Percentiles rank a stretch among this genome's conserved stretches.
These are phyloP conservation scores for Kandelia obovata DNA, from an alignment of 345 rosid genomes.

Conservation along the genomic window DNA sequence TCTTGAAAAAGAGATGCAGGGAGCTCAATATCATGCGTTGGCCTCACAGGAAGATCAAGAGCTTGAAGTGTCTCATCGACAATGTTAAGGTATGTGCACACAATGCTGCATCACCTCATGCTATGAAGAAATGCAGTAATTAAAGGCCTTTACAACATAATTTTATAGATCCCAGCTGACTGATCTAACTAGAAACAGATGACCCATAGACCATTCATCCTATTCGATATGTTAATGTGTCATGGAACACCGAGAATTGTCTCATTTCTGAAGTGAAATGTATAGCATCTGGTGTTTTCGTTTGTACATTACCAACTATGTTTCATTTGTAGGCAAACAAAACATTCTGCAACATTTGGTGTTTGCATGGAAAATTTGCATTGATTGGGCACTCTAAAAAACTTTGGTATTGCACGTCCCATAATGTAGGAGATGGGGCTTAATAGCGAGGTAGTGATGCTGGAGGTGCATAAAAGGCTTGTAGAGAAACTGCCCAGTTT, in stretches of 20 bases:
- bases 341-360: not conserved
- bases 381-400: not conserved
- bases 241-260: too few relatives aligned
- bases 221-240: too few relatives aligned
- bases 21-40: constrained; percentile 68
- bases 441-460: constrained; percentile 33
- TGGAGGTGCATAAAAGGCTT: constrained; percentile 46
- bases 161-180: not conserved
- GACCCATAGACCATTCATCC: too few relatives aligned
- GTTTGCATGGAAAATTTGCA: not conserved
- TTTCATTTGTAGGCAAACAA: not conserved
- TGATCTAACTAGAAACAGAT: too few relatives aligned
- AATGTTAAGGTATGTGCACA: constrained; percentile 51
- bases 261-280: too few relatives aligned
- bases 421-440: constrained; percentile 42
- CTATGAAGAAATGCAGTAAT: not conserved
- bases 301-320: too few relatives aligned
- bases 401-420: too few relatives aligned
- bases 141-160: not conserved
- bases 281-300: too few relatives aligned
- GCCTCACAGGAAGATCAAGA: constrained; percentile 59
- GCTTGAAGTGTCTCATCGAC: constrained; percentile 57
- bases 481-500: constrained; percentile 41
- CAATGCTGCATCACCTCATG: not conserved
- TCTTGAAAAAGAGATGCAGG: constrained; percentile 71